Evolutionary conservation across 2,329 filamentous ascomycete genomes (phyloP).

Genomic region (Penicillium psychrosexuale): DNA sequence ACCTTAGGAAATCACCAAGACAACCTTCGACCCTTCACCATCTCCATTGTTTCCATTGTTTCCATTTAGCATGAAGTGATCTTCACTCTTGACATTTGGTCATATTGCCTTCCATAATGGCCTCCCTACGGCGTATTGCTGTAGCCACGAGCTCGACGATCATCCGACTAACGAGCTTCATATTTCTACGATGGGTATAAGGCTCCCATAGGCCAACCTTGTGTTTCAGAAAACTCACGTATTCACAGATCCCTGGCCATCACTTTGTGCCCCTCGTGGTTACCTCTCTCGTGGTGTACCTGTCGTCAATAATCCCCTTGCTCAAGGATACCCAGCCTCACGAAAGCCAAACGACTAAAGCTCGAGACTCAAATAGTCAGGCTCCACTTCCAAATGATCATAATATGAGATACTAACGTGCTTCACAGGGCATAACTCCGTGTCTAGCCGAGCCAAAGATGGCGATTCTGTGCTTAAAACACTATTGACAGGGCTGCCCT

Average conservation of each 20-base stretch:
- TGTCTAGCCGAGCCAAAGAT: conserved; percentile 3
- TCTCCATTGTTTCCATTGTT: neutral
- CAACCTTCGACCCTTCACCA: neutral
- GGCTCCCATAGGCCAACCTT: neutral
- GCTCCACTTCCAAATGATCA: neutral
- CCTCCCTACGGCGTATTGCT: conserved; percentile 29
- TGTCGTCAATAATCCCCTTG: conserved; percentile 38
- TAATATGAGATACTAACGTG: neutral
- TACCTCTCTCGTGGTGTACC: conserved; percentile 46
- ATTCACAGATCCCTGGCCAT: conserved; percentile 38
- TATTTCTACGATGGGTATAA: conserved; percentile 47
- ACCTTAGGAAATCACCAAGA: neutral
- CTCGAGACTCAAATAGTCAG: conserved; percentile 6
- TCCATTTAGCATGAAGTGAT: neutral
- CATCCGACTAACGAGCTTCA: conserved; percentile 37
- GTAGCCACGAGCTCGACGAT: conserved; percentile 38
- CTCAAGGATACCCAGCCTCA: conserved; percentile 3
- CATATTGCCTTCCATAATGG: conserved; percentile 26
- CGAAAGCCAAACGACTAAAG: conserved; percentile 6
- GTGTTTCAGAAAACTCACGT: neutral
- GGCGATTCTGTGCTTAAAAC: conserved; percentile 53
- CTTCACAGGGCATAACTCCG: conserved; percentile 1
- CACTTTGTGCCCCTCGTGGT: conserved; percentile 37
- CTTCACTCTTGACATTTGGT: conserved; percentile 1
- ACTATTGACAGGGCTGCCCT: conserved; percentile 73